Evolutionary conservation across 2,329 filamentous ascomycete species (phyloP).

Genomic region (Ophiostoma tasmaniense): DNA sequence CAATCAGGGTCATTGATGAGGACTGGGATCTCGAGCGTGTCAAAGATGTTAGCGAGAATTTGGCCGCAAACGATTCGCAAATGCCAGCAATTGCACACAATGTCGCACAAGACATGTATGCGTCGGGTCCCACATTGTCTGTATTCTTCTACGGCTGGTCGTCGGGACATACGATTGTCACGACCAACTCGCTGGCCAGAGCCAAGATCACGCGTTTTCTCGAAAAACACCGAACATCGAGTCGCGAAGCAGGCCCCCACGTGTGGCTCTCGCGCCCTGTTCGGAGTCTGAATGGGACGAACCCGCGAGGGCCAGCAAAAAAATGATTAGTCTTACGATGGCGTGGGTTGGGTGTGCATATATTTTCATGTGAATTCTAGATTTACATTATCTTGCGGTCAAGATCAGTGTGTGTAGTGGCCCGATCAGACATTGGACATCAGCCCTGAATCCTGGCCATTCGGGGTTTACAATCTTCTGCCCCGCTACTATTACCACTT

Average conservation of each 20-base stretch:
- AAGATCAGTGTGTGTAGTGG: background rate
- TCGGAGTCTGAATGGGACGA: conserved; percentile 20
- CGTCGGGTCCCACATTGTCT: conserved; percentile 46
- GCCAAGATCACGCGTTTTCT: conserved; percentile 43
- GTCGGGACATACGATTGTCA: conserved; percentile 54
- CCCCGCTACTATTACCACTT: conserved; percentile 5
- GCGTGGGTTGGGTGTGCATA: background rate
- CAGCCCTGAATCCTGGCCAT: background rate
- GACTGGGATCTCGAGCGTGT: conserved; percentile 32
- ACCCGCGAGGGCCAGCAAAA: background rate
- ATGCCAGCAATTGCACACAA: conserved; percentile 38
- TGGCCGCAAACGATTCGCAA: background rate
- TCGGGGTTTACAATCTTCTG: background rate
- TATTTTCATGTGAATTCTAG: background rate
- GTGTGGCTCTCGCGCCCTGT: conserved; percentile 18
- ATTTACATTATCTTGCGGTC: background rate
- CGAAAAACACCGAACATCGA: conserved; percentile 14
- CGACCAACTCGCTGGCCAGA: conserved; percentile 59
- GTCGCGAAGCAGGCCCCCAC: conserved; percentile 14
- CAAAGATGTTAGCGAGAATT: conserved; percentile 20
- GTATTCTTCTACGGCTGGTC: conserved; percentile 69
- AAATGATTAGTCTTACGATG: background rate
- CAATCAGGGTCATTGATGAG: conserved; percentile 48
- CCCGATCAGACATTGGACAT: background rate
- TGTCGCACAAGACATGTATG: conserved; percentile 27